Base-by-base conservation (phyloP, 225 moss, liverwort and hornwort genomes). In the Bryoerythrophyllum caledonicum region DNA sequence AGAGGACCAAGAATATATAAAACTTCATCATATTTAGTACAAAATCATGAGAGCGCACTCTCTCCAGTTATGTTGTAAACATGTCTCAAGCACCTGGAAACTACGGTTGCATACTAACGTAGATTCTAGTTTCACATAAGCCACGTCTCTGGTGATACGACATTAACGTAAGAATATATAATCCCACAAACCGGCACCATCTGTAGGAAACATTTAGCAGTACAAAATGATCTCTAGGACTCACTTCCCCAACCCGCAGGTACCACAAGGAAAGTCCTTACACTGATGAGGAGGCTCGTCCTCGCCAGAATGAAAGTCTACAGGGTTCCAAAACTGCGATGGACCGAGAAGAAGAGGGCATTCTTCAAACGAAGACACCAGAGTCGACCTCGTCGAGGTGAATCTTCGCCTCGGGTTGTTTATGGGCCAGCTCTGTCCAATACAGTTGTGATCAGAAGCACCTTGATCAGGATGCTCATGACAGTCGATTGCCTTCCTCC, bases 221-320 rank as follows among this genome's bases (percentile, higher is more conserved):
- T 25, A 10, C 70, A 70, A 25, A 24, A 25, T 10, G 17, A 38
- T 19, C 51, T 6, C 16, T 21, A 4, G 28, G 2, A 60, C 32
- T 48, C 1, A 32, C 14, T 0, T 32, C 12, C 59, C 58, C 19
- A 27, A n/a, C 6, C 78, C 53, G 12, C 74, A 65, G 26, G 0
- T 0, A 7, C 37, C 1, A 52, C 74, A 65, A 62, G 77, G 77
- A 2, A 25, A 6, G 4, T 16, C 55, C 35, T 13, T 55, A 67
- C 77, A 77, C 27, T 59, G 3, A 69, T 78, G 78, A 43, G 0
- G 8, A 49, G 43, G 65, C 5, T 74, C 74, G 9, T 52, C 32
- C 30, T 78, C 78, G 2, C 48, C 16, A 25, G 21, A 23, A 23
- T 16, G 15, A 3, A 38, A 8, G 38, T 38, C 38, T 9, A 26